Percentiles rank a stretch among this genome's conserved stretches.
phyloP scores from a whole-genome alignment of 2,329 filamentous ascomycete species.

The Lasiodiplodia sp. region DNA sequence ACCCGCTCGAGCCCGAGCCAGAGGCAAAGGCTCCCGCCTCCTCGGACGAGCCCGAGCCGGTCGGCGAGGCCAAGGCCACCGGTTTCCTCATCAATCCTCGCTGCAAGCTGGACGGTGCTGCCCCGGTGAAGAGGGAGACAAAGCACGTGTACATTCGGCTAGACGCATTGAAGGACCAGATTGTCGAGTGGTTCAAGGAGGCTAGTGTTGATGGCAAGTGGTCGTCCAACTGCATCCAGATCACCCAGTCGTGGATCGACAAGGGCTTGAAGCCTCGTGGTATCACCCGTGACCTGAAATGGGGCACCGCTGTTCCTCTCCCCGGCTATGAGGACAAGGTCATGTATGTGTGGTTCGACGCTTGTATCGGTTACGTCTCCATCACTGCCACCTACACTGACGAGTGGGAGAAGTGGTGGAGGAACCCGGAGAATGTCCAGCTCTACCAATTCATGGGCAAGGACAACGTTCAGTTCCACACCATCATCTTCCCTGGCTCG shows the following conservation, averaged over 20 bases:
- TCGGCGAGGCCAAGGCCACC: constrained; percentile 29
- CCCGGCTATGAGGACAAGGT: constrained; percentile 76
- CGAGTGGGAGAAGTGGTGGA: constrained; percentile 95
- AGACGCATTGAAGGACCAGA: constrained; percentile 79
- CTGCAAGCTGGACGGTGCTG: constrained; percentile 89
- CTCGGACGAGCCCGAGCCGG: constrained; percentile 22
- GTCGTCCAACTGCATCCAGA: constrained; percentile 76
- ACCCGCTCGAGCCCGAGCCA: constrained; percentile 52
- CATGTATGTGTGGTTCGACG: constrained; percentile 93
- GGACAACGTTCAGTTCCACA: constrained; percentile 87
- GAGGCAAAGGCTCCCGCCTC: constrained; percentile 20
- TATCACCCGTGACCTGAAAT: constrained; percentile 91
- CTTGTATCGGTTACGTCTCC: constrained; percentile 92
- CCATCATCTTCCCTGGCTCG: constrained; percentile 87
- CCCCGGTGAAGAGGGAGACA: constrained; percentile 79
- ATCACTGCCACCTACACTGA: constrained; percentile 91
- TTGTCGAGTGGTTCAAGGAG: constrained; percentile 79
- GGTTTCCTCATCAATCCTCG: constrained; percentile 62
- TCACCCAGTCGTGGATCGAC: constrained; percentile 81
- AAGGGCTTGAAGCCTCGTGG: constrained; percentile 85
- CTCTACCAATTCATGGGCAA: constrained; percentile 95
- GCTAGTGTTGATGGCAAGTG: constrained; percentile 77
- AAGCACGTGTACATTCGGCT: constrained; percentile 91
- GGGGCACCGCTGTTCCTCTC: constrained; percentile 74
- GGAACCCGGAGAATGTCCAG: constrained; percentile 83